Conservation (phyloP, 2,329 filamentous ascomycete genomes). For the Fusarium musae region DNA sequence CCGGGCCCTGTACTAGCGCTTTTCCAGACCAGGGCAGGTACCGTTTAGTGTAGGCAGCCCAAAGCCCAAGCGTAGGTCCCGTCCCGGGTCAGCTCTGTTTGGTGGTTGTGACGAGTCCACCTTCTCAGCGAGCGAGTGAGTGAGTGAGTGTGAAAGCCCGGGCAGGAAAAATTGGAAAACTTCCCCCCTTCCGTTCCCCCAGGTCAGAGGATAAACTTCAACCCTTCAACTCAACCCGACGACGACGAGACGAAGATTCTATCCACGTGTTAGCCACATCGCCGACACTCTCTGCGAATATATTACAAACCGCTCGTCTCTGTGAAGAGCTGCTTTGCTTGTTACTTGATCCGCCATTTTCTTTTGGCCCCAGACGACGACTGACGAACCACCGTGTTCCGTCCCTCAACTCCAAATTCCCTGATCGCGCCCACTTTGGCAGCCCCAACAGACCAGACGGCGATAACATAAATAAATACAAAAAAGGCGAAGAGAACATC, state of each 20-base stretch:
- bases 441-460: conserved; percentile 38
- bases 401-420: conserved; percentile 40
- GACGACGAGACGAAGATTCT: conserved; percentile 42
- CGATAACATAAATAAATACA: conserved; percentile 4
- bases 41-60: conserved; percentile 6
- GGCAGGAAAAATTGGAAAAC: conserved; percentile 31
- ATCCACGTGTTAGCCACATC: conserved; percentile 40
- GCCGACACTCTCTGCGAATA: conserved; percentile 41
- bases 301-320: conserved; percentile 24
- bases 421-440: conserved; percentile 41
- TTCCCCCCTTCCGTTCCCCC: conserved; percentile 19
- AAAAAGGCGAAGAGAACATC: conserved; percentile 19
- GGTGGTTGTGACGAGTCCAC: conserved; percentile 12
- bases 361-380: conserved; percentile 35
- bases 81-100: conserved; percentile 13
- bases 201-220: conserved; percentile 35
- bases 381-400: conserved; percentile 41
- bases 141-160: neutral
- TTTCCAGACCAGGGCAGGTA: conserved; percentile 27
- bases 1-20: conserved; percentile 22
- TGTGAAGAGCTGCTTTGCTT: conserved; percentile 30
- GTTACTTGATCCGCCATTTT: conserved; percentile 25
- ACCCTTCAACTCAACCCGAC: conserved; percentile 45
- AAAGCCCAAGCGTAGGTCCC: conserved; percentile 7
- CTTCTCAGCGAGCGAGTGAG: neutral